Base-by-base conservation (phyloP, 176 grass and related monocot genomes). In the Eleusine coracana region DNA sequence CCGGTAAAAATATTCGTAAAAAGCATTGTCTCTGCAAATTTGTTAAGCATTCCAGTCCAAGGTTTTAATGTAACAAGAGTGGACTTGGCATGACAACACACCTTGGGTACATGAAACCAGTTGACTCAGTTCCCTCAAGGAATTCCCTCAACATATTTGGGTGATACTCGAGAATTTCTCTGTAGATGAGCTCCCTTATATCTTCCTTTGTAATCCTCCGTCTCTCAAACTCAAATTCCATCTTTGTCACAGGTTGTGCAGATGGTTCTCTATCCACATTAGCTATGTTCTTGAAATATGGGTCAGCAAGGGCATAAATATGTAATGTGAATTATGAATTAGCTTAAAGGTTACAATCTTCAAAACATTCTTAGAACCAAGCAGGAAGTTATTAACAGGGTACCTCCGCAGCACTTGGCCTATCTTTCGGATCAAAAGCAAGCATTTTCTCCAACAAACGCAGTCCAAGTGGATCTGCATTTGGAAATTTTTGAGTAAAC, bases 71-170 rank as follows among this genome's bases (percentile, higher is more conserved):
- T 38, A 50, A 38, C 25, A 45, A 74, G 59, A 51, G 10, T 48
- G 13, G 21, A 51, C 13, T 68, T 38, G 36, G 16, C 76, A 49
- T 66, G 44, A 48, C 7, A 80, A 76, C 63, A 80, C 18, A 95
- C 89, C 89, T 95, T 23, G 92, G 92, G 71, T 95, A 95, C 92
- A 95, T 90, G 89, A 95, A 95, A 66, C 87, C 82, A 84, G 85
- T 74, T 60, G 87, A 81, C 28, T 95, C 92, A 7, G 84, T 82
- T 38, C 92, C 92, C 64, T 82, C 83, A 38, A 95, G 68, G n/a
- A 88, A 95, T 73, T 95, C 92, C 59, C 87, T 89, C 61, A 88
- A 74, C 92, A 95, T 92, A 60, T 90, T 85, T 39, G 89, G 92
- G 90, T 95, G 92, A 66, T 92, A 95, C 64, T 94, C 92, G 0